Conservation (phyloP, 331 rosid genomes). For the Malus hybrid region DNA sequence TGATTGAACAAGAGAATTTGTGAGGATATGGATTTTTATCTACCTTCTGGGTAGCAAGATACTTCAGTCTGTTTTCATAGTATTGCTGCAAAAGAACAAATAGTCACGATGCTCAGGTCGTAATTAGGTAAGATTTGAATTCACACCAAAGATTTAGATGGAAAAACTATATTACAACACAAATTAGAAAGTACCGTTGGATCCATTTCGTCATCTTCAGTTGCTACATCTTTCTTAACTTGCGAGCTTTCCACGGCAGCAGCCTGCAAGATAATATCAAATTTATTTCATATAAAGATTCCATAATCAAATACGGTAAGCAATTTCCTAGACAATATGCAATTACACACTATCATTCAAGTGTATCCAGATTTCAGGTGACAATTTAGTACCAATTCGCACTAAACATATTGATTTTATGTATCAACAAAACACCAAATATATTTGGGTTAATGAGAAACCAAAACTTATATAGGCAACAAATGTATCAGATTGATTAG, state of each 20-base stretch:
- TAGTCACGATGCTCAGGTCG: background rate
- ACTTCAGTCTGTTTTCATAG: slow-evolving; percentile 64
- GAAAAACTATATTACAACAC: background rate
- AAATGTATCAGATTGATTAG: too few species aligned
- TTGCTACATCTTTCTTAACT: slow-evolving; percentile 40
- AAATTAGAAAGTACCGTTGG: slow-evolving; percentile 49
- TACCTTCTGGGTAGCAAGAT: slow-evolving; percentile 45
- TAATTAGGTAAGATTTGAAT: background rate
- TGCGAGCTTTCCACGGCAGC: slow-evolving; percentile 40
- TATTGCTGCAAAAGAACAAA: slow-evolving; percentile 52
- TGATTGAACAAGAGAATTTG: slow-evolving; percentile 53
- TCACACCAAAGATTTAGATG: background rate
- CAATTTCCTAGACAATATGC: background rate
- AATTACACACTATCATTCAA: background rate
- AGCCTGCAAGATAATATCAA: slow-evolving; percentile 39
- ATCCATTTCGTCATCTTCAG: slow-evolving; percentile 77
- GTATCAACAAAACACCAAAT: background rate
- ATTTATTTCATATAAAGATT: background rate
- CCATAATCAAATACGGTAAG: background rate
- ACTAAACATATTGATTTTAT: background rate
- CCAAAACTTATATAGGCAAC: background rate
- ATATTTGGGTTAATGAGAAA: background rate
- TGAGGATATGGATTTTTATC: slow-evolving; percentile 80
- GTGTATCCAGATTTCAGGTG: background rate
- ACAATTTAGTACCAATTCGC: background rate